Conservation (phyloP, 495 filamentous ascomycete species). For the Baudoinia panamericana region DNA sequence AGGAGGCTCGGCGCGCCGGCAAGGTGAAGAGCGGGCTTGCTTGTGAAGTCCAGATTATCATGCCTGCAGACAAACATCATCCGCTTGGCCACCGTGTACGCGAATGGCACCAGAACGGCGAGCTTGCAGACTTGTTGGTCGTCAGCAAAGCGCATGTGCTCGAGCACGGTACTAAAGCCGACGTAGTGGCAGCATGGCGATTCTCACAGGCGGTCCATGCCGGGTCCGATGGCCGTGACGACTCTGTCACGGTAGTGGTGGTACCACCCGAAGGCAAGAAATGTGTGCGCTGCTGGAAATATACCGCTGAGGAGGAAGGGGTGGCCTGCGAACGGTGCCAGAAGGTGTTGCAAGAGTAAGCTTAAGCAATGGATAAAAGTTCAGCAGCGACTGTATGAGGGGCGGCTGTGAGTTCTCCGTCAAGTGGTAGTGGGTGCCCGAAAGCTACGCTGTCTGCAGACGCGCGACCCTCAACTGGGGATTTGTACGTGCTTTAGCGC, state of each 20-base stretch:
- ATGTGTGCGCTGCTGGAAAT: constrained; percentile 82
- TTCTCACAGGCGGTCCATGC: constrained; percentile 39
- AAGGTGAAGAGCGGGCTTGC: constrained; percentile 61
- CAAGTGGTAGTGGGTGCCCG: no score
- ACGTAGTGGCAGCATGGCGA: neutral
- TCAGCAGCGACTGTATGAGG: no score
- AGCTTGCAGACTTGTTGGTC: constrained; percentile 63
- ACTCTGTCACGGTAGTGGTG: constrained; percentile 44
- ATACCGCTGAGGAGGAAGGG: constrained; percentile 45
- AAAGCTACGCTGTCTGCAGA: no score
- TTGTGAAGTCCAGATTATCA: constrained; percentile 42
- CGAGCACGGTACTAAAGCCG: constrained; percentile 25
- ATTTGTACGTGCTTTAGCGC: no score
- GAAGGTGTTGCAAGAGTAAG: constrained; percentile 40
- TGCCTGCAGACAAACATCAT: constrained; percentile 20
- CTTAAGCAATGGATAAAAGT: no score
- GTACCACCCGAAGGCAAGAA: constrained; percentile 55
- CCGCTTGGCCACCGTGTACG: constrained; percentile 15
- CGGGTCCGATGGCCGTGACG: constrained; percentile 23
- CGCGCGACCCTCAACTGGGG: no score
- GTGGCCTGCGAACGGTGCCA: constrained; percentile 62
- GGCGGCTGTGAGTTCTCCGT: no score
- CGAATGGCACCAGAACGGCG: constrained; percentile 30
- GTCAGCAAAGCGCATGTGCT: constrained; percentile 48
- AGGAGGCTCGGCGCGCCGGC: constrained; percentile 50